A percentile compares a stretch with the other conserved stretches of the same genome.
Evolutionary conservation across 345 rosid genomes (phyloP).

Genomic region (Eucalyptus marginata): DNA sequence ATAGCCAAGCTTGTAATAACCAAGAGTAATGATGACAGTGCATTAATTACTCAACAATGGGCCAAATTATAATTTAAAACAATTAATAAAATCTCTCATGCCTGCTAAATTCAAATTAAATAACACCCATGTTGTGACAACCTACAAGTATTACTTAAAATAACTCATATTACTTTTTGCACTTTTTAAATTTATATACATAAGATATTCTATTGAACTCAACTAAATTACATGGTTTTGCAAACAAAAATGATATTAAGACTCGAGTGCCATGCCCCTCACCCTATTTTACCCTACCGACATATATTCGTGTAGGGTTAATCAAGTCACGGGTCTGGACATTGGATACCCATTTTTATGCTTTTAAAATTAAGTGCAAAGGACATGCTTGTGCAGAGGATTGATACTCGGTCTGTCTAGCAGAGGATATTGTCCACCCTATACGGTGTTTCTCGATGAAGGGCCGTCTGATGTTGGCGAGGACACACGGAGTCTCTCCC

Average conservation of each 20-base stretch:
- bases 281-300: background rate
- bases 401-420: background rate
- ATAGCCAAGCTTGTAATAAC: too few relatives aligned
- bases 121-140: too few relatives aligned
- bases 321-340: background rate
- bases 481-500: background rate
- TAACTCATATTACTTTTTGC: too few relatives aligned
- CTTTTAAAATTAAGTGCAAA: background rate
- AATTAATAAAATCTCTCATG: background rate
- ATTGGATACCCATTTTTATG: background rate
- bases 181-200: too few relatives aligned
- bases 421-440: background rate
- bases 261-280: background rate
- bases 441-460: background rate
- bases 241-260: too few relatives aligned
- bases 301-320: background rate
- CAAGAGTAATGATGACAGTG: background rate
- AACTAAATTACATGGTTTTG: background rate
- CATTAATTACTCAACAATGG: background rate
- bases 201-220: background rate
- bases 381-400: background rate
- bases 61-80: background rate
- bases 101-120: background rate
- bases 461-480: background rate
- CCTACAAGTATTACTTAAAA: background rate